These are phyloP conservation scores for Trametes pubescens DNA, from an alignment of 1,284 basidiomycete genomes.

Conservation along the genomic window DNA sequence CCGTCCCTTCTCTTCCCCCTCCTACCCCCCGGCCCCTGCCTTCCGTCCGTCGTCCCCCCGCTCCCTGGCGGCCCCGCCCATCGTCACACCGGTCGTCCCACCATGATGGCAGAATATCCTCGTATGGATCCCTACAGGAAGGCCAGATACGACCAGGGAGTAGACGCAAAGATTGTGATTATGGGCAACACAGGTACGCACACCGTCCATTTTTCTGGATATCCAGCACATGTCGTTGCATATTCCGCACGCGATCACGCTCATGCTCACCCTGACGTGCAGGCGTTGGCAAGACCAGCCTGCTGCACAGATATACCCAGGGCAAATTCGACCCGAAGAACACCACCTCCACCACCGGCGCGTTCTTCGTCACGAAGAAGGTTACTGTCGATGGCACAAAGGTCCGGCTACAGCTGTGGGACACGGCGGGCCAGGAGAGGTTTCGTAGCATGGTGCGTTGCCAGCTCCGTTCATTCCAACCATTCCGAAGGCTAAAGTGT, in stretches of 20 bases:
- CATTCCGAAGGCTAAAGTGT: slow-evolving; percentile 24
- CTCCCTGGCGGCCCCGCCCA: slow-evolving; percentile 29
- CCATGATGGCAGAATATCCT: slow-evolving; percentile 46
- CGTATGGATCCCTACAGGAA: slow-evolving; percentile 68
- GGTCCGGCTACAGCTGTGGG: slow-evolving; percentile 91
- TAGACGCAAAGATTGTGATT: slow-evolving; percentile 97
- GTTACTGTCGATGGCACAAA: slow-evolving; percentile 88
- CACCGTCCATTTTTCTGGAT: slow-evolving; percentile 13
- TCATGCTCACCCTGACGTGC: slow-evolving; percentile 20
- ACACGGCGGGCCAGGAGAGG: slow-evolving; percentile 97
- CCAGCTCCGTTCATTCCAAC: slow-evolving; percentile 24
- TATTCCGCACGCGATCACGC: background rate
- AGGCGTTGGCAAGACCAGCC: slow-evolving; percentile 96
- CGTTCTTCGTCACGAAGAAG: slow-evolving; percentile 96
- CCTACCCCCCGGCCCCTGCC: slow-evolving; percentile 26
- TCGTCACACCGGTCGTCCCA: slow-evolving; percentile 31
- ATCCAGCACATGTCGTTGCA: slow-evolving; percentile 6
- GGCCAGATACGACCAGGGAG: slow-evolving; percentile 76
- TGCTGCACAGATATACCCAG: slow-evolving; percentile 93
- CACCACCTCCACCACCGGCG: slow-evolving; percentile 92
- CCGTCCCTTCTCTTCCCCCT: slow-evolving; percentile 36
- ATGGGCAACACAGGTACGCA: slow-evolving; percentile 90
- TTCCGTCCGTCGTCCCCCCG: slow-evolving; percentile 29
- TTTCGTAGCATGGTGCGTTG: slow-evolving; percentile 89
- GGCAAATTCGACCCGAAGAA: slow-evolving; percentile 88